Conservation (phyloP, 2,329 filamentous ascomycete genomes). For the Aspergillus intermedius region DNA sequence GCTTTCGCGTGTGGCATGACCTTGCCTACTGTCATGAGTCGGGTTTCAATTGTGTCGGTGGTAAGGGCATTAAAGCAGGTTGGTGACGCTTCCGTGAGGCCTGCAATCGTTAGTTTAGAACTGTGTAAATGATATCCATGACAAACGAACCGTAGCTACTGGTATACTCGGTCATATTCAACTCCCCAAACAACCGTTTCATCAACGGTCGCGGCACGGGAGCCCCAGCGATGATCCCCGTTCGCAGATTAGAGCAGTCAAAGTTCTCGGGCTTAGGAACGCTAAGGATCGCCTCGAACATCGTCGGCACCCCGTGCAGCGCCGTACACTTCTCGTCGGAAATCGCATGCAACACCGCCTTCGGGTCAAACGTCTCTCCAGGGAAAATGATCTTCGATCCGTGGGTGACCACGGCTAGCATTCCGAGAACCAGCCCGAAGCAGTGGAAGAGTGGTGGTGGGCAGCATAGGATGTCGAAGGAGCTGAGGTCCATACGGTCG, state of each 20-base stretch:
- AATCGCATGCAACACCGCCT: conserved; percentile 60
- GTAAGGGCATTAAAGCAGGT: conserved; percentile 77
- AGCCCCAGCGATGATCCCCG: conserved; percentile 72
- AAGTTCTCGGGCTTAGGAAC: conserved; percentile 44
- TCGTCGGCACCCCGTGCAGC: conserved; percentile 74
- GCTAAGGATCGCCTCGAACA: conserved; percentile 64
- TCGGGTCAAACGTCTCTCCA: conserved; percentile 64
- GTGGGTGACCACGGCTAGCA: conserved; percentile 66
- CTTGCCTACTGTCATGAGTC: conserved; percentile 67
- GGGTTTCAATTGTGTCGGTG: conserved; percentile 59
- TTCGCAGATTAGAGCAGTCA: conserved; percentile 53
- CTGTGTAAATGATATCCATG: background rate
- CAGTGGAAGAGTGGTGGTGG: conserved; percentile 81
- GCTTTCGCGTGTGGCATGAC: conserved; percentile 69
- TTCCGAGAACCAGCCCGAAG: conserved; percentile 71
- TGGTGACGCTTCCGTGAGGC: conserved; percentile 70
- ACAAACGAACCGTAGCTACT: conserved; percentile 49
- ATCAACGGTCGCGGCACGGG: conserved; percentile 70
- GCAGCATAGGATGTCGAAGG: conserved; percentile 66
- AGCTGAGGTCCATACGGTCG: conserved; percentile 64
- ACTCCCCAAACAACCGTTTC: conserved; percentile 61
- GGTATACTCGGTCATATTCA: conserved; percentile 70
- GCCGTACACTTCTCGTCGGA: conserved; percentile 64
- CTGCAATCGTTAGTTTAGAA: conserved; percentile 7
- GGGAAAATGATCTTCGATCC: conserved; percentile 72